Percentiles rank a stretch among this genome's conserved stretches.
Conservation (phyloP, 371 early-diverging fungal genomes). For the Mortierella sp. region DNA sequence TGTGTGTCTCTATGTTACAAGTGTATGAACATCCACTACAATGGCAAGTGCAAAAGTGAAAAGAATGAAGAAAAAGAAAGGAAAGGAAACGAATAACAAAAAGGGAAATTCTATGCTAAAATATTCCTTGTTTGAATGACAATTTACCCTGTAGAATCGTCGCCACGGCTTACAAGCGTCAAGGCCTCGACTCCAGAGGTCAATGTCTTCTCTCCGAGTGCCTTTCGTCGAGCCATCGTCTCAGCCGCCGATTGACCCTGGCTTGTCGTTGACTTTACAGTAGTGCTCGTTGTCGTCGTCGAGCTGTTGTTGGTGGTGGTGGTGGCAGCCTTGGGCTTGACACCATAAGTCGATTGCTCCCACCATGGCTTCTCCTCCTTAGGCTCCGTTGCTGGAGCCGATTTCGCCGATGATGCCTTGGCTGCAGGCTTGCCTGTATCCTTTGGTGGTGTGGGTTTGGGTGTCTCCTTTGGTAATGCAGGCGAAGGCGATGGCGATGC, state of each 20-base stretch:
- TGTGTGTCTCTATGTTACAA: constrained; percentile 9
- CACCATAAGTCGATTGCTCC: constrained; percentile 50
- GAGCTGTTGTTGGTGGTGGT: not conserved
- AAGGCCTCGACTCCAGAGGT: constrained; percentile 36
- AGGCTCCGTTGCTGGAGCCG: not conserved
- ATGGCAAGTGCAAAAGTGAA: not conserved
- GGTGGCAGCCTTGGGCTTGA: constrained; percentile 21
- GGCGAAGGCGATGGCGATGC: not conserved
- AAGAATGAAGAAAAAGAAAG: not conserved
- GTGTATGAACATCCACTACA: not conserved
- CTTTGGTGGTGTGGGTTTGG: not conserved
- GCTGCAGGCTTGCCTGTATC: not conserved
- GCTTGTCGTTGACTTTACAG: not conserved
- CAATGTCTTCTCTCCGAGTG: constrained; percentile 20
- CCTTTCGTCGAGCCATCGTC: constrained; percentile 31
- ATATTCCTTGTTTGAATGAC: too few species aligned
- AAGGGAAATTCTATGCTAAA: too few species aligned
- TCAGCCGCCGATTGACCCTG: constrained; percentile 5
- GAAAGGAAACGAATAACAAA: not conserved
- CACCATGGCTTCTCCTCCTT: constrained; percentile 46
- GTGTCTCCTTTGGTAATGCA: not conserved
- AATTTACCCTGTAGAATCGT: constrained; percentile 44
- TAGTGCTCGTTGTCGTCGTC: not conserved
- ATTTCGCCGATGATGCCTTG: not conserved
- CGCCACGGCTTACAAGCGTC: constrained; percentile 54